These are phyloP conservation scores for Lyophyllum semitale DNA, from an alignment of 768 basidiomycete species.

Conservation along the genomic window DNA sequence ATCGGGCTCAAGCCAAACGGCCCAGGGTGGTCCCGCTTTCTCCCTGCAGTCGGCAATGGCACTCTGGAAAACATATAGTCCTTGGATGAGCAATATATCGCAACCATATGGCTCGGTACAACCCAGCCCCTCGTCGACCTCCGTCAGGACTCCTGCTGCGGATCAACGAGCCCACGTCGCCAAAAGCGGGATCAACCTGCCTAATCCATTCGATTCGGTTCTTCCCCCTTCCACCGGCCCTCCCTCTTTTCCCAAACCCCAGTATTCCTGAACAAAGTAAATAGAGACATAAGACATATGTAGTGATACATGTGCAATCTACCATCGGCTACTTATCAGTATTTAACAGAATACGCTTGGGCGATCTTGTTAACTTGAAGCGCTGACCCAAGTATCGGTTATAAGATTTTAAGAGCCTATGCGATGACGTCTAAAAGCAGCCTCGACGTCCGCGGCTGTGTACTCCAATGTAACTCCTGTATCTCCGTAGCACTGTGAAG, in stretches of 20 bases:
- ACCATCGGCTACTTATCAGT: background rate
- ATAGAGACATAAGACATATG: background rate
- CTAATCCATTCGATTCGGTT: background rate
- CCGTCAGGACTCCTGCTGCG: background rate
- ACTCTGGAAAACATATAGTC: slow-evolving; percentile 44
- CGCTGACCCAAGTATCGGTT: background rate
- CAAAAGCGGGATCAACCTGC: background rate
- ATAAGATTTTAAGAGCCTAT: slow-evolving; percentile 16
- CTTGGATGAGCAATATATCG: slow-evolving; percentile 31
- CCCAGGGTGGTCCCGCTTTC: background rate
- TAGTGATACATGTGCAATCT: background rate
- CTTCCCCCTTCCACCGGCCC: background rate
- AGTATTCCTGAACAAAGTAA: background rate
- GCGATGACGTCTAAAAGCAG: slow-evolving; percentile 73
- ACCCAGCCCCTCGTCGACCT: background rate
- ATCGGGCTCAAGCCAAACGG: slow-evolving; percentile 21
- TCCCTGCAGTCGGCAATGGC: slow-evolving; percentile 33
- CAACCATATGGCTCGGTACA: background rate
- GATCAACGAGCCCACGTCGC: background rate
- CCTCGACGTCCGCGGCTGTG: slow-evolving; percentile 70
- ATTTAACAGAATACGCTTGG: too few relatives aligned
- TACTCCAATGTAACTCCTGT: slow-evolving; percentile 76
- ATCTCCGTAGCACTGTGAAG: slow-evolving; percentile 80
- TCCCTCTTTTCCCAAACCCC: background rate
- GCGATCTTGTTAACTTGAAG: too few relatives aligned